Base-by-base conservation (phyloP, 208 protist genomes). In the Angomonas deanei region DNA sequence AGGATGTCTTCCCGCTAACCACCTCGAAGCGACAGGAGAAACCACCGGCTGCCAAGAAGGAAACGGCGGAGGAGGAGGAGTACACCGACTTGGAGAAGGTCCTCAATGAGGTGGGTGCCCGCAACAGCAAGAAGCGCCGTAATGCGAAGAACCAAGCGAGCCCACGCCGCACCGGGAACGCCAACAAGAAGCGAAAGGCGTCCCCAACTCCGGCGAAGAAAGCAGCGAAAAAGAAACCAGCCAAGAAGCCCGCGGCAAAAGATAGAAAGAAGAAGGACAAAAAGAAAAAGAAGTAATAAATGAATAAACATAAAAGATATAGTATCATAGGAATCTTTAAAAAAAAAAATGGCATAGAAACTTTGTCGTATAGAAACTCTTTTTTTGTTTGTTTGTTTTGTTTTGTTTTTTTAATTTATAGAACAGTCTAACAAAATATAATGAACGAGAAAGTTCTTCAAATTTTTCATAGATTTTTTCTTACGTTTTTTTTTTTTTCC, bases 51-150 rank as follows among this genome's bases (percentile, higher is more conserved):
- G 36, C 28, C 58, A 1, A 42, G 36, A 8, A 61, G 23, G 48
- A 15, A 1, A 65, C 59, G 6, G 64, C 69, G 23, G 71, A 71
- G 27, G 66, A 61, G 24, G 64, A 68, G 50, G 64, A 62, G 30
- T 30, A 68, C 24, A 30, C 60, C 27, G 49, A 78, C 34, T 34
- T 64, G 15, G 62, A 62, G 32, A 60, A 71, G 64, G 61, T 74
- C 2, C 61, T 68, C 46, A 61, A 68, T 31, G 53, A 19, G 0
- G 61, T 68, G 30, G 42, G 68, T 39, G 46, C n/a, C 36, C 68
- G 47, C 4, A 61, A 34, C 34, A 61, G 55, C 21, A 34, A 61
- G 21, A 17, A 26, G 3, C 55, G 55, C 13, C 27, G 33, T 10
- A 34, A 17, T 28, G 21, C 55, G 19, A 6, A 27, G 47, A 62